These are phyloP conservation scores for Lodderomyces beijingensis DNA, from an alignment of 1,139 yeast species.

Conservation along the genomic window DNA sequence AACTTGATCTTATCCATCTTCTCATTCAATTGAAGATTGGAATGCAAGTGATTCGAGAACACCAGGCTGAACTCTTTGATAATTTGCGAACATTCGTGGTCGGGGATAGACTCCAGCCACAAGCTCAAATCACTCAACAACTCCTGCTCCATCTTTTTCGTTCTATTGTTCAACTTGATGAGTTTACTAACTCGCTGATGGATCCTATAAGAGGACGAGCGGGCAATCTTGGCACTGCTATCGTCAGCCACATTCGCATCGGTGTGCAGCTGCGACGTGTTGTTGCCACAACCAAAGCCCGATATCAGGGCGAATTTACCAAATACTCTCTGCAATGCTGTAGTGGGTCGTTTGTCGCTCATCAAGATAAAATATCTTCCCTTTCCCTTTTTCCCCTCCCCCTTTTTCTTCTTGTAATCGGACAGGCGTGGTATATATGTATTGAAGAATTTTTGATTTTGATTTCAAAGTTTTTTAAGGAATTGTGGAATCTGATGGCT, in stretches of 20 bases:
- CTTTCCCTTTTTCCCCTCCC: too few relatives aligned
- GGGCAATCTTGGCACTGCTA: conserved; percentile 6
- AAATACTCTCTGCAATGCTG: conserved; percentile 27
- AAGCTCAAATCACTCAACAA: conserved; percentile 24
- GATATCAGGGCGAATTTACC: conserved; percentile 23
- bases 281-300: conserved; percentile 12
- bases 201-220: conserved; percentile 9
- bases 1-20: conserved; percentile 38
- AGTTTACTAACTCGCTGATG: conserved; percentile 11
- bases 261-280: conserved; percentile 7
- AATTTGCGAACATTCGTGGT: conserved; percentile 34
- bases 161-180: conserved; percentile 10
- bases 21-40: conserved; percentile 29
- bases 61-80: conserved; percentile 38
- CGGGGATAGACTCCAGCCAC: conserved; percentile 43
- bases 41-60: conserved; percentile 30
- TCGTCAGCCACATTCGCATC: conserved; percentile 7
- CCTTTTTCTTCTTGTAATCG: not conserved
- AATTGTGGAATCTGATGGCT: too few relatives aligned
- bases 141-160: conserved; percentile 11
- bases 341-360: conserved; percentile 21
- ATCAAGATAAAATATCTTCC: too few relatives aligned
- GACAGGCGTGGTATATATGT: too few relatives aligned
- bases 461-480: too few relatives aligned
- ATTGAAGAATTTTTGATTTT: too few relatives aligned